phyloP scores from a whole-genome alignment of 2,329 filamentous ascomycete genomes.

The Calycina herbarum region DNA sequence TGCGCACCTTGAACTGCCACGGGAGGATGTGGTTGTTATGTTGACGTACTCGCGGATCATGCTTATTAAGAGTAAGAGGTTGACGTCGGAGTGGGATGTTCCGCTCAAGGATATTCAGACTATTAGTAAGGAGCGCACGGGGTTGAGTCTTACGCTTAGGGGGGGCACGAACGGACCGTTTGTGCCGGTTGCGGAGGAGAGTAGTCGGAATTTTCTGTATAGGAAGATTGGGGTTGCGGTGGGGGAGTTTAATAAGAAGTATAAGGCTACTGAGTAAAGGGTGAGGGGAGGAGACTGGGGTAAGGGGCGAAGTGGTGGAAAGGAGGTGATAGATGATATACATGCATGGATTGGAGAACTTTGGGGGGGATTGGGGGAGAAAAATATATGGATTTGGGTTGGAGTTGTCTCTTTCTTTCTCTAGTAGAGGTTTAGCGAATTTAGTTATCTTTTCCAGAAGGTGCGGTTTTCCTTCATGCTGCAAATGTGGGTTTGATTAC shows the following conservation, averaged over 20 bases:
- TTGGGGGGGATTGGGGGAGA: neutral
- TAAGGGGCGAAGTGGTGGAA: too few species aligned
- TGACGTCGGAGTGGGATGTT: conserved; percentile 94
- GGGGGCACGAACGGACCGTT: conserved; percentile 94
- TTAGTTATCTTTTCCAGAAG: too few species aligned
- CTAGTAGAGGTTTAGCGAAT: too few species aligned
- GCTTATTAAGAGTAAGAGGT: conserved; percentile 80
- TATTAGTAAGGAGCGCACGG: conserved; percentile 94
- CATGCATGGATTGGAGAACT: neutral
- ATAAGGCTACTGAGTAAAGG: conserved; percentile 36
- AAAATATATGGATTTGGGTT: neutral
- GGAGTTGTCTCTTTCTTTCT: too few species aligned
- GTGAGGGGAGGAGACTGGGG: neutral
- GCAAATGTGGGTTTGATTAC: too few species aligned
- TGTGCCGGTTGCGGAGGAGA: conserved; percentile 89
- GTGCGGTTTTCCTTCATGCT: too few species aligned
- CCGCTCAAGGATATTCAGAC: conserved; percentile 95
- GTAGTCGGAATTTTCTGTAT: conserved; percentile 63
- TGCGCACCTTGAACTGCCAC: conserved; percentile 87
- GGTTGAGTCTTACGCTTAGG: conserved; percentile 83
- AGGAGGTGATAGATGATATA: neutral
- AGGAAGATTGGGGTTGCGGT: conserved; percentile 65
- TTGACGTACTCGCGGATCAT: conserved; percentile 86
- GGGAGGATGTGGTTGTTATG: conserved; percentile 86
- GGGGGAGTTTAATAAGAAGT: conserved; percentile 66